These are phyloP conservation scores for Cubamyces lactineus DNA, from an alignment of 768 basidiomycete species.

Conservation along the genomic window DNA sequence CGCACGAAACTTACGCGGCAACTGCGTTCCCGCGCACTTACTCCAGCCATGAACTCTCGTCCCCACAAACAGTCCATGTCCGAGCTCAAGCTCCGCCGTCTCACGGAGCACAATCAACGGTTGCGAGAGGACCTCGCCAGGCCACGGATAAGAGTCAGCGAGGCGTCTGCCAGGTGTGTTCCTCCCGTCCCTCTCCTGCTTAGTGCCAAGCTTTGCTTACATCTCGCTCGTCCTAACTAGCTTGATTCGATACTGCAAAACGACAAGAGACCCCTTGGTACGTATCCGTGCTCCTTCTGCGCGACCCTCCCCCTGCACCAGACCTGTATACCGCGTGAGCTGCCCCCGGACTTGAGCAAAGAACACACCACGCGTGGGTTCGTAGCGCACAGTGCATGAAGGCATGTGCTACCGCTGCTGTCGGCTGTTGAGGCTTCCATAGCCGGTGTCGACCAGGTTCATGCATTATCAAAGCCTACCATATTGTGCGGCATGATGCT, in stretches of 20 bases:
- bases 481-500: too few relatives aligned
- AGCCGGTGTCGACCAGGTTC: too few relatives aligned
- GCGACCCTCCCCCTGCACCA: too few relatives aligned
- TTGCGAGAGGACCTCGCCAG: conserved; percentile 87
- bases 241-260: conserved; percentile 92
- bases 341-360: background rate
- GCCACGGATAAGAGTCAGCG: conserved; percentile 89
- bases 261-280: conserved; percentile 88
- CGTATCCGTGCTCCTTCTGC: conserved; percentile 36
- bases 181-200: conserved; percentile 33
- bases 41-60: conserved; percentile 62
- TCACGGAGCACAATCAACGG: conserved; percentile 93
- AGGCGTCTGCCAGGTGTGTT: conserved; percentile 83
- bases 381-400: background rate
- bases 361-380: background rate
- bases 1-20: conserved; percentile 18
- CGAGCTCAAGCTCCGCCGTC: conserved; percentile 91
- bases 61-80: conserved; percentile 95
- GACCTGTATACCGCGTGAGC: background rate
- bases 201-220: background rate
- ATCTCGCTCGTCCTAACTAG: conserved; percentile 43
- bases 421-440: too few relatives aligned
- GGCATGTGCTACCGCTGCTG: background rate
- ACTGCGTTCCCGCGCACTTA: conserved; percentile 14
- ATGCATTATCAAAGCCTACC: too few relatives aligned